Evolutionary conservation across 176 grass and related monocot genomes (phyloP).

Genomic region (Tillandsia fasciculata): DNA sequence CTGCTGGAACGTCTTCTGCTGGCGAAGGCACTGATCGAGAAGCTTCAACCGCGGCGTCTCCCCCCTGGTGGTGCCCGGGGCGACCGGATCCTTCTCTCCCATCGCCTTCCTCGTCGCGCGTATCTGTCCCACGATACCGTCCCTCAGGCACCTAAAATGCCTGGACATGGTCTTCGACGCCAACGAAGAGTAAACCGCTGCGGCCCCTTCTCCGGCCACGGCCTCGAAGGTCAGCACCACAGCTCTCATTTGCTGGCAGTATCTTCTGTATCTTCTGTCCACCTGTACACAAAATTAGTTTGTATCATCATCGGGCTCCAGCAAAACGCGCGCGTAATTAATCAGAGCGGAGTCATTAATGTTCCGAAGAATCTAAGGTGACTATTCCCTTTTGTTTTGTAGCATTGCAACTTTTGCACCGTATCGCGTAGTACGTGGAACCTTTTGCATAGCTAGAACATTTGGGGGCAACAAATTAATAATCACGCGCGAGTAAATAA

Average conservation of each 20-base stretch:
- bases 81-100: slow-evolving; percentile 56
- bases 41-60: slow-evolving; percentile 67
- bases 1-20: slow-evolving; percentile 55
- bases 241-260: slow-evolving; percentile 71
- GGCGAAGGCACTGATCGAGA: slow-evolving; percentile 79
- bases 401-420: slow-evolving; percentile 8
- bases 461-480: background rate
- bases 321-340: no score
- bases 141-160: slow-evolving; percentile 70
- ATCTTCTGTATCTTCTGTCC: slow-evolving; percentile 66
- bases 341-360: background rate
- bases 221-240: slow-evolving; percentile 61
- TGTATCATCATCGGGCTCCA: no score
- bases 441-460: background rate
- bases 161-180: slow-evolving; percentile 68
- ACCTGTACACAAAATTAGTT: slow-evolving; percentile 25
- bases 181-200: slow-evolving; percentile 52
- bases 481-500: background rate
- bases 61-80: slow-evolving; percentile 38
- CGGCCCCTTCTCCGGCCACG: slow-evolving; percentile 50
- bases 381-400: slow-evolving; percentile 19
- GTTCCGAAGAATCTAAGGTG: background rate
- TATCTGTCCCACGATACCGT: slow-evolving; percentile 61
- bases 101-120: slow-evolving; percentile 41
- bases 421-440: background rate